Evolutionary conservation across 352 stramenopile genomes (phyloP).

Genomic region (Phytopythium oedochilum): DNA sequence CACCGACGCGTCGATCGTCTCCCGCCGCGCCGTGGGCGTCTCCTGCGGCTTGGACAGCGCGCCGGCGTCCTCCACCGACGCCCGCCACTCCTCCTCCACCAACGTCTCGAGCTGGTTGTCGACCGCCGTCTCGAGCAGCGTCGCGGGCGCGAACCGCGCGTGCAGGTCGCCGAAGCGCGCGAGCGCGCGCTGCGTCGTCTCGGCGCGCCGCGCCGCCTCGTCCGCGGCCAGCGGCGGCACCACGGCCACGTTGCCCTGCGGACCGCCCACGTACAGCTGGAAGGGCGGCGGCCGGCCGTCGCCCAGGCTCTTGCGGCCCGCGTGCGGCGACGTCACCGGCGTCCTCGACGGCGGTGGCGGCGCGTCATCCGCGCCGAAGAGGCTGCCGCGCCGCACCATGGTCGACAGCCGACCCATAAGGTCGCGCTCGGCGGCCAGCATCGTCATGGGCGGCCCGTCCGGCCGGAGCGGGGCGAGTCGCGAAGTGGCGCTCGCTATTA

Average conservation of each 20-base stretch:
- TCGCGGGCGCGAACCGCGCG: conserved; percentile 17
- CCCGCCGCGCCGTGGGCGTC: background rate
- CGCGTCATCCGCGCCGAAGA: conserved; percentile 16
- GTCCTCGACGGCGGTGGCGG: background rate
- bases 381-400: conserved; percentile 39
- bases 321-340: background rate
- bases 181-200: conserved; percentile 13
- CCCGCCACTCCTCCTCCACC: conserved; percentile 26
- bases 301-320: background rate
- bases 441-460: no score
- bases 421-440: conserved; percentile 30
- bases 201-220: conserved; percentile 18
- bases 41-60: background rate
- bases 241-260: conserved; percentile 17
- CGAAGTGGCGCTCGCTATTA: no score
- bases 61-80: conserved; percentile 11
- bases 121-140: conserved; percentile 9
- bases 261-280: conserved; percentile 28
- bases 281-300: conserved; percentile 13
- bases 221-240: conserved; percentile 17
- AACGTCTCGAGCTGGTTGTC: conserved; percentile 32
- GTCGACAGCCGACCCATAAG: conserved; percentile 26
- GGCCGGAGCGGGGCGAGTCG: no score
- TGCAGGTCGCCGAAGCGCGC: conserved; percentile 24
- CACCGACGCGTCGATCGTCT: background rate